Evolutionary conservation across 345 rosid genomes (phyloP), one percentile per base, ranked within the genome.

Genomic region (Geranium brycei): DNA sequence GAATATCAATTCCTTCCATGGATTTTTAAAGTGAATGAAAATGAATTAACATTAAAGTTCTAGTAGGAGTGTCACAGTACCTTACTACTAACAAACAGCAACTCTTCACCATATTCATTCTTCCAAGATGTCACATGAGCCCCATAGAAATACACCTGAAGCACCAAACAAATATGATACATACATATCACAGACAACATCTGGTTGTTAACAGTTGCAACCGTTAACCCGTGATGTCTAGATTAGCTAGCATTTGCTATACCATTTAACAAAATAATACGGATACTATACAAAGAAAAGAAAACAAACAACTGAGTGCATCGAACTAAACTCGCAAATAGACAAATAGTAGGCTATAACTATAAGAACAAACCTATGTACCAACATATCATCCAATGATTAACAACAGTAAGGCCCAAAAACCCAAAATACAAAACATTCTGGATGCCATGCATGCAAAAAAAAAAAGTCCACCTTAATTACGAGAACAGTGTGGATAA

Each of bases 121-220:
- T 81, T 89, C 98, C 98, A 92, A 72, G 98, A 89, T 59, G 96
- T 92, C 64, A 92, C 91, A 14, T 89, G 97, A 61, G 78, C 96
- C 15, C 97, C 97, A 63, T 87, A 84, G 79, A 89, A 66, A 69
- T 86, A 92, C n/a, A 92, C 82, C 95, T 92, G 78, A 57, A 71
- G 71, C 69, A 69, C 66, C 57, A 40, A 62, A 17, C 19, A 28
- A 66, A 2, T 40, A 4, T 47, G 38, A 51, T 28, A 59, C 31
- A 59, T 31, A 59, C 7, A 19, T 17, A 18, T 0, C 15, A 6
- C 53, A 47, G 3, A 23, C 2, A 59, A 5, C 53, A 47, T 13
- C 13, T 47, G 15, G 53, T 8, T 8, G 15, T 47, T 2, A 47
- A 13, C 53, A 3, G 12, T 47, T 2, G 53, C 53, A 47, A 47